Evolutionary conservation across 2,329 filamentous ascomycete genomes (phyloP), one percentile per base, ranked within the genome.

Genomic region (Colletotrichum musae): DNA sequence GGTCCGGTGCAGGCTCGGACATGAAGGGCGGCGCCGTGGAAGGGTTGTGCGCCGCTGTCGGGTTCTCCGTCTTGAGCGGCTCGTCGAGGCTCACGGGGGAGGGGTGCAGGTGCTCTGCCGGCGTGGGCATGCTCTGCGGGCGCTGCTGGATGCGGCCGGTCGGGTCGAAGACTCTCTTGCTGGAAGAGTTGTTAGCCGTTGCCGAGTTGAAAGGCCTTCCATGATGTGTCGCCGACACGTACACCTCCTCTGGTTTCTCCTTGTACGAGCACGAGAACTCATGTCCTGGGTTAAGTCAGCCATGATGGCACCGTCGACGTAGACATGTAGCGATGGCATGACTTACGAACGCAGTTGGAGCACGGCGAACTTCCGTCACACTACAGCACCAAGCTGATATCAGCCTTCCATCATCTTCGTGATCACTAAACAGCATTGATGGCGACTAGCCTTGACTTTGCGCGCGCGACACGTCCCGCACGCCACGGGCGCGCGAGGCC

Each of bases 311-410:
- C 6, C 47, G 24, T 13, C 16, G 10, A 21, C 21, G 3, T 10
- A 10, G 47, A 32, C 6, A 21, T 21, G 16, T 7, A 15, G 21
- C 15, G 21, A 26, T 36, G n/a, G 2, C 13, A 24, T 24, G 2
- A 69, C 66, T 66, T 24, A 71, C 70, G 60, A 36, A 71, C 60
- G 24, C 70, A 71, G 28, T 69, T 71, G 16, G 66, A 66, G 39
- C 70, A 71, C 26, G 70, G 70, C 32, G 39, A 66, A 13, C 39
- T 64, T 26, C 66, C 65, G 24, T 71, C 70, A 48, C 70, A 71
- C 70, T 71, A 18, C 18, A 52, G 10, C 6, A 36, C 7, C 32
- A 53, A 13, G 15, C 3, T 32, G n/a, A 41, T 6, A 43, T 54
- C 28, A 39, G n/a, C 39, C 41, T 16, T 39, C 3, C 3, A 36